Percentiles rank a stretch among this genome's conserved stretches.
phyloP scores from a whole-genome alignment of 176 grass and related monocot species.

The Saccharum officinarum region DNA sequence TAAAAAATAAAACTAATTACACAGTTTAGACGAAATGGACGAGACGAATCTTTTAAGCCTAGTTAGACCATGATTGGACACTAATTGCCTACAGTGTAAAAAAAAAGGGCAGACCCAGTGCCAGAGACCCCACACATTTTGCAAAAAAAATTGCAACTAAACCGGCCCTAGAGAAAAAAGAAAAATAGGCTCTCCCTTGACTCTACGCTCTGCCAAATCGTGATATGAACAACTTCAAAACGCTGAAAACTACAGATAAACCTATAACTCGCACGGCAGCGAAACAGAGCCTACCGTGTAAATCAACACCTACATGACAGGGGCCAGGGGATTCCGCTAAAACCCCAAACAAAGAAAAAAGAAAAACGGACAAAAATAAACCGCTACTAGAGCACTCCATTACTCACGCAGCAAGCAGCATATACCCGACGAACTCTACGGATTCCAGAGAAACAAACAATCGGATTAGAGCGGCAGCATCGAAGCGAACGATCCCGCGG shows the following conservation, averaged over 20 bases:
- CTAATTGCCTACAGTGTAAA: too few relatives aligned
- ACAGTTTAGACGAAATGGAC: too few relatives aligned
- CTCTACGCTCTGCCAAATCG: neutral
- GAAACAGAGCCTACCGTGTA: neutral
- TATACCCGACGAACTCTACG: neutral
- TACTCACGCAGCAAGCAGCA: neutral
- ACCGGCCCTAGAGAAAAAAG: too few relatives aligned
- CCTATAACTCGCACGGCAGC: neutral
- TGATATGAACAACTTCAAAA: neutral
- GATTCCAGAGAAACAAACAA: neutral
- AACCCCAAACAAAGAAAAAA: neutral
- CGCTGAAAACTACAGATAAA: neutral
- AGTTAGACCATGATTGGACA: too few relatives aligned
- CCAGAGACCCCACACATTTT: too few relatives aligned
- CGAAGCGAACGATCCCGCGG: neutral
- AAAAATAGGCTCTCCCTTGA: too few relatives aligned
- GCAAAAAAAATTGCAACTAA: too few relatives aligned
- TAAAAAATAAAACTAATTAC: too few relatives aligned
- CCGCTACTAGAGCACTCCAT: neutral
- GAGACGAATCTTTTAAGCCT: too few relatives aligned
- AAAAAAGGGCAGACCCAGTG: too few relatives aligned
- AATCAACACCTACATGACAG: neutral
- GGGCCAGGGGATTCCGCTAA: neutral
- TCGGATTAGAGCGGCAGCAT: too few relatives aligned
- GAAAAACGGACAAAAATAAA: neutral